Conservation (phyloP, 2,329 filamentous ascomycete genomes). For the Coniochaeta sp. region DNA sequence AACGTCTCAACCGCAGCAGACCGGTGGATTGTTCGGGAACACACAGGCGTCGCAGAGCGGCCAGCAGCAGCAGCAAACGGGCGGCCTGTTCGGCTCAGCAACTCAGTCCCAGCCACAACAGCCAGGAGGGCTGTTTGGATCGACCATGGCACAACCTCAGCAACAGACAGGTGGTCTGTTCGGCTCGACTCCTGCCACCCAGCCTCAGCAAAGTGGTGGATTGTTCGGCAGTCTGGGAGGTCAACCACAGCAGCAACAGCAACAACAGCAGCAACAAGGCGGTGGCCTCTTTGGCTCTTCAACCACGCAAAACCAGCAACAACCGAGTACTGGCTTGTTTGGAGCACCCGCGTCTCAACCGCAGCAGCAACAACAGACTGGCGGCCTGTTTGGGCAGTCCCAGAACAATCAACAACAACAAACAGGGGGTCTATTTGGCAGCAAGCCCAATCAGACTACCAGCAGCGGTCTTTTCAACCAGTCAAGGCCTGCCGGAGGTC, state of each 20-base stretch:
- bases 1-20: slow-evolving; percentile 6
- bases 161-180: slow-evolving; percentile 20
- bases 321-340: slow-evolving; percentile 6
- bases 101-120: slow-evolving; percentile 18
- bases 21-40: slow-evolving; percentile 21
- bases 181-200: slow-evolving; percentile 17
- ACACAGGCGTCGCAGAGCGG: slow-evolving; percentile 17
- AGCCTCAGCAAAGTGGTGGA: slow-evolving; percentile 14
- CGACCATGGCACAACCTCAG: slow-evolving; percentile 12
- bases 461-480: slow-evolving; percentile 28
- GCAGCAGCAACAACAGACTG: slow-evolving; percentile 12
- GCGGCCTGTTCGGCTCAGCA: slow-evolving; percentile 22
- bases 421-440: slow-evolving; percentile 14
- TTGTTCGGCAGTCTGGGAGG: slow-evolving; percentile 14
- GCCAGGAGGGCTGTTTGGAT: slow-evolving; percentile 24
- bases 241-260: slow-evolving; percentile 7
- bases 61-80: slow-evolving; percentile 10
- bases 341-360: not conserved
- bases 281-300: slow-evolving; percentile 12
- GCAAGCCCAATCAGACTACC: slow-evolving; percentile 8
- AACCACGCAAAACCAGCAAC: slow-evolving; percentile 12
- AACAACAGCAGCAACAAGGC: slow-evolving; percentile 6
- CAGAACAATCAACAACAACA: slow-evolving; percentile 8
- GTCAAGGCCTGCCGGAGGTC: slow-evolving; percentile 10
- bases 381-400: slow-evolving; percentile 21